phyloP scores from a whole-genome alignment of 768 basidiomycete species.

The Rhizopogon salebrosus region DNA sequence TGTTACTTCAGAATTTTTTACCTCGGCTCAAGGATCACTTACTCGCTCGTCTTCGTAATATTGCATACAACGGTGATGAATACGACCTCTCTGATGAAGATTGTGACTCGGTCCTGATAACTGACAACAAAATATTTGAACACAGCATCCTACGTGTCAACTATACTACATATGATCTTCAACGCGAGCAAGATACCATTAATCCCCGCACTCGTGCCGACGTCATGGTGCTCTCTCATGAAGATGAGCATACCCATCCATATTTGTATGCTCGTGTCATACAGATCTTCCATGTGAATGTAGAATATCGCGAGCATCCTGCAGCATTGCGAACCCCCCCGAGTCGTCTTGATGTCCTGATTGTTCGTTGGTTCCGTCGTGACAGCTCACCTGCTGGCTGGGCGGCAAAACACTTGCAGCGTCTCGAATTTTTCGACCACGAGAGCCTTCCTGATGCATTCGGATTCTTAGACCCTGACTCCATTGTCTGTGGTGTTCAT shows the following conservation, averaged over 20 bases:
- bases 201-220: conserved; percentile 26
- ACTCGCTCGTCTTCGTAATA: conserved; percentile 1
- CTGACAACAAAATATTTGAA: conserved; percentile 25
- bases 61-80: conserved; percentile 10
- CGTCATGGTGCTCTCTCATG: conserved; percentile 29
- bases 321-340: too few relatives aligned
- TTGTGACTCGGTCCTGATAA: conserved; percentile 16
- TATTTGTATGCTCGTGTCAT: conserved; percentile 35
- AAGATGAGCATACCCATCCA: conserved; percentile 21
- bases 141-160: conserved; percentile 28
- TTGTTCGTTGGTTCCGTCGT: conserved; percentile 33
- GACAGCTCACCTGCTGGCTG: conserved; percentile 25
- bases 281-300: conserved; percentile 22
- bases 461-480: conserved; percentile 39
- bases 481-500: too few relatives aligned
- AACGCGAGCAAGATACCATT: conserved; percentile 19
- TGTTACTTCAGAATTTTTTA: conserved; percentile 33
- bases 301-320: conserved; percentile 2
- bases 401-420: conserved; percentile 23
- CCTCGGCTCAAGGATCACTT: conserved; percentile 9
- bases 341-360: too few relatives aligned
- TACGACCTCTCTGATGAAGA: conserved; percentile 19
- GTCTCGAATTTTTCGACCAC: conserved; percentile 31
- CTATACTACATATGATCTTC: conserved; percentile 27
- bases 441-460: conserved; percentile 26